phyloP scores from a whole-genome alignment of 2,329 filamentous ascomycete species.

The Hymenoscyphus occultus region DNA sequence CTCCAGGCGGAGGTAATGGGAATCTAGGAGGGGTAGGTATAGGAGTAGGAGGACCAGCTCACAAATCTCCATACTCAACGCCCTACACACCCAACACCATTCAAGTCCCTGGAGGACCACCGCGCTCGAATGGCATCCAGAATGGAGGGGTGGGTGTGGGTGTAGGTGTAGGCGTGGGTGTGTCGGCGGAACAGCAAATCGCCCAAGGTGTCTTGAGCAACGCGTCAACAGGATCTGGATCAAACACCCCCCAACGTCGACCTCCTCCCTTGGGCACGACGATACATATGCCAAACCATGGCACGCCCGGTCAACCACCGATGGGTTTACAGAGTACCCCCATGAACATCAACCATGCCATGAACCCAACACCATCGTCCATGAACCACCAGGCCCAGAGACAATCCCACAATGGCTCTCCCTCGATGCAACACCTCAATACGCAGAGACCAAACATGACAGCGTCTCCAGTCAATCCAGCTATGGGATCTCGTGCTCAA shows the following conservation, averaged over 20 bases:
- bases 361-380: constrained; percentile 27
- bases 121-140: constrained; percentile 18
- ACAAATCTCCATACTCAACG: constrained; percentile 34
- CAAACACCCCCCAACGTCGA: constrained; percentile 34
- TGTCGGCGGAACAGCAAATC: constrained; percentile 37
- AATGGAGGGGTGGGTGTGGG: constrained; percentile 14
- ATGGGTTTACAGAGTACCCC: constrained; percentile 21
- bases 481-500: constrained; percentile 24
- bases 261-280: constrained; percentile 33
- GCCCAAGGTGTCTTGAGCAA: constrained; percentile 35
- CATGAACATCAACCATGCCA: constrained; percentile 34
- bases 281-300: constrained; percentile 34
- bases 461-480: constrained; percentile 30
- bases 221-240: constrained; percentile 23
- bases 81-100: constrained; percentile 32
- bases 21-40: no score
- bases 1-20: no score
- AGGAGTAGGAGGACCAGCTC: constrained; percentile 22
- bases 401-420: constrained; percentile 34
- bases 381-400: constrained; percentile 27
- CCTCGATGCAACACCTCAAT: constrained; percentile 29
- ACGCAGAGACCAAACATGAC: constrained; percentile 29
- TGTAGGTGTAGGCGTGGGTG: no score
- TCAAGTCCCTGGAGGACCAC: constrained; percentile 20
- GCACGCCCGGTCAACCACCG: constrained; percentile 27